Percentiles rank a stretch among this genome's conserved stretches.
phyloP scores from a whole-genome alignment of 2,329 filamentous ascomycete species.

The Cytospora paraplurivora region DNA sequence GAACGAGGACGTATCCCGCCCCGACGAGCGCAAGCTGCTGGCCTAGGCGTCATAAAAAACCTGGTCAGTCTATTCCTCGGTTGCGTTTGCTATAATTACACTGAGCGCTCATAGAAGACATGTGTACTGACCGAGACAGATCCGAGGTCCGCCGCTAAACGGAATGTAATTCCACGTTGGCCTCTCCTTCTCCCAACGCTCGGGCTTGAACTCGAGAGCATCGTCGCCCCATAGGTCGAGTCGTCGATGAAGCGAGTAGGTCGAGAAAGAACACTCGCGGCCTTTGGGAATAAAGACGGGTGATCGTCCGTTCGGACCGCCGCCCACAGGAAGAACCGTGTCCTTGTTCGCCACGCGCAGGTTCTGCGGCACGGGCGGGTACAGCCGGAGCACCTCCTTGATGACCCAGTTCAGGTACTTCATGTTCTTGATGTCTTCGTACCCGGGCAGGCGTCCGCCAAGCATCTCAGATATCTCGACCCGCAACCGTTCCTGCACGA shows the following conservation, averaged over 20 bases:
- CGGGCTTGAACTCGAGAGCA: conserved; percentile 14
- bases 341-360: conserved; percentile 45
- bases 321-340: conserved; percentile 49
- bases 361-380: conserved; percentile 48
- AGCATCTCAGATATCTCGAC: no score
- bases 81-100: no score
- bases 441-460: no score
- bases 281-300: conserved; percentile 6
- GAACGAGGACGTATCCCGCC: no score
- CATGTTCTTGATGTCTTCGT: no score
- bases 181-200: conserved; percentile 10
- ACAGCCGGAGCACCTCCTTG: conserved; percentile 48
- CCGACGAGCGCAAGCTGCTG: no score
- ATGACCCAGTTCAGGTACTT: no score
- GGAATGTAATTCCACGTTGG: conserved; percentile 54
- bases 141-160: conserved; percentile 58
- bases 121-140: conserved; percentile 60
- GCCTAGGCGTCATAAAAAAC: no score
- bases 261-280: not conserved
- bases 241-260: conserved; percentile 13
- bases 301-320: conserved; percentile 43
- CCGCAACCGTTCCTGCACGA: no score
- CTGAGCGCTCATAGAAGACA: no score
- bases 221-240: conserved; percentile 5
- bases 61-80: no score